Evolutionary conservation across 768 basidiomycete genomes (phyloP).

Genomic region (Pleurotus citrinopileatus): DNA sequence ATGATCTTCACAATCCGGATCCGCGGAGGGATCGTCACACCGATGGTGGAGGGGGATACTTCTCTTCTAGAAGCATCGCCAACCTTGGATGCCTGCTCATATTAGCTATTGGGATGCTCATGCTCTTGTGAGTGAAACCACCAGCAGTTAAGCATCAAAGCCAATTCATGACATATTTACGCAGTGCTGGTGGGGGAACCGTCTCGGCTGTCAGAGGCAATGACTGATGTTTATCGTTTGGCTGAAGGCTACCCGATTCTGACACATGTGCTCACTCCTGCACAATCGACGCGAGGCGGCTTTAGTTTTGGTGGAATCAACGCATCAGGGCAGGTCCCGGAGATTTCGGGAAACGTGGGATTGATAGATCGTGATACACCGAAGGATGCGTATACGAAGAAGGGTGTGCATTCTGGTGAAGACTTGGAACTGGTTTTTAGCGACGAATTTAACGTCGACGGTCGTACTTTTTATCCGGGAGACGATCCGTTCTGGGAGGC

Average conservation of each 20-base stretch:
- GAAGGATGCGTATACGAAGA: constrained; percentile 44
- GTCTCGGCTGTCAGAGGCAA: too few relatives aligned
- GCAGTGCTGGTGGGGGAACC: too few relatives aligned
- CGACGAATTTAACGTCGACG: constrained; percentile 79
- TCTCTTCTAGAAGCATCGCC: constrained; percentile 57
- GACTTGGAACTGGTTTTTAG: constrained; percentile 63
- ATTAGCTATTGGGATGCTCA: constrained; percentile 44
- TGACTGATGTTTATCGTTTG: not conserved
- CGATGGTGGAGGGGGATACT: constrained; percentile 57
- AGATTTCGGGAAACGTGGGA: constrained; percentile 54
- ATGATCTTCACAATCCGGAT: constrained; percentile 64
- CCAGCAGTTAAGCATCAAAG: constrained; percentile 32
- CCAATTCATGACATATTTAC: constrained; percentile 22
- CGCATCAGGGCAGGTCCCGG: constrained; percentile 65
- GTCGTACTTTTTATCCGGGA: constrained; percentile 67
- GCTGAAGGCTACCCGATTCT: constrained; percentile 55
- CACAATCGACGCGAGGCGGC: constrained; percentile 45
- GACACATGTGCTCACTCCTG: constrained; percentile 39
- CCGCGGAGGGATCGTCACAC: constrained; percentile 48
- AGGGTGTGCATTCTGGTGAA: constrained; percentile 46
- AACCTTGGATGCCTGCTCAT: constrained; percentile 68
- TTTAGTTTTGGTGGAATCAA: constrained; percentile 80
- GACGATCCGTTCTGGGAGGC: constrained; percentile 67
- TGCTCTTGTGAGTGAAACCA: constrained; percentile 47
- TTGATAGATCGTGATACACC: constrained; percentile 83